Evolutionary conservation across 2,329 filamentous ascomycete genomes (phyloP), one percentile per base, ranked within the genome.

Genomic region (Fusarium sp.): DNA sequence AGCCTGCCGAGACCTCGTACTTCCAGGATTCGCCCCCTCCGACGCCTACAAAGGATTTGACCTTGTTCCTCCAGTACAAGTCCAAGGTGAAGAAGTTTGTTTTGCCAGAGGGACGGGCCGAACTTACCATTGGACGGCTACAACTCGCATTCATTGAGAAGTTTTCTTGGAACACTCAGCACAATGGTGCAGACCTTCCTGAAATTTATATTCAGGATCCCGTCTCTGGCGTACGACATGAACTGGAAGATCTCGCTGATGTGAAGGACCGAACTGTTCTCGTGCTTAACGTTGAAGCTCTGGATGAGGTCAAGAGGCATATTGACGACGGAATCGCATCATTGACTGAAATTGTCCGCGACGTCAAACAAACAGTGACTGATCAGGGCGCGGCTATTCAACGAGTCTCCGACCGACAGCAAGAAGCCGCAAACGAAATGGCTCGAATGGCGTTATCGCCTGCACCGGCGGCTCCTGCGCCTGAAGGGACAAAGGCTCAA

Each of bases 121-220:
- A 95, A 66, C 85, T 99, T 13, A 95, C 93, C 4, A 91, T 98
- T 62, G 94, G 94, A 2, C 89, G 94, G 24, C 81, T 99, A 60
- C 95, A 99, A 78, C 86, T 99, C 28, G 95, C 96, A 1, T 99
- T 99, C 74, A 99, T 99, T 73, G 96, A 99, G 73, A 99, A 98
- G 78, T 99, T 99, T 77, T 96, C 95, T 0, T 99, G 97, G 94
- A 98, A 97, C 74, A 98, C 95, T 1, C 94, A 98, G 73, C 92
- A 94, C 64, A 97, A 98, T 74, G 96, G 96, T 9, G 89, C 90
- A 15, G 96, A 99, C 77, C 82, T 99, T 45, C 96, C 96, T 0
- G 96, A 99, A 74, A 98, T 99, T 17, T 98, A 99, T 78, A 96
- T 99, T 17, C 96, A 99, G 78, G 96, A 99, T 77, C 92, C 94